A percentile compares a stretch with the other conserved stretches of the same genome.
Evolutionary conservation across 2,329 filamentous ascomycete species (phyloP).

Genomic region (Sphaerulina vaccinii): DNA sequence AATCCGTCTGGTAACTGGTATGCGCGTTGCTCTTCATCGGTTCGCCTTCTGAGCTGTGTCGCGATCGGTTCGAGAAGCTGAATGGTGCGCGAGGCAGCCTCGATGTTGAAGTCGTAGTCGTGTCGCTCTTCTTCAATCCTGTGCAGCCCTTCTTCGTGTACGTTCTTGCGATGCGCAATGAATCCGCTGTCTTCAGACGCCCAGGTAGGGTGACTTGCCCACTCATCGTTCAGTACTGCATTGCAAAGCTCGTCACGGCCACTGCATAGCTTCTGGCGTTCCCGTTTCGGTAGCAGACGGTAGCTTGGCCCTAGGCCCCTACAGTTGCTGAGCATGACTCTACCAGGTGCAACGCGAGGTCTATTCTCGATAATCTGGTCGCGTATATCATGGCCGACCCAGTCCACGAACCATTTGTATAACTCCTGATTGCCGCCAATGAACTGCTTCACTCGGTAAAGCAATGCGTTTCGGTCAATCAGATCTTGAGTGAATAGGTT

Average conservation of each 20-base stretch:
- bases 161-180: constrained; percentile 95
- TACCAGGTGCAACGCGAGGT: constrained; percentile 70
- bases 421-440: constrained; percentile 86
- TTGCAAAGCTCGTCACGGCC: constrained; percentile 93
- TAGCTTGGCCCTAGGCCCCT: constrained; percentile 95
- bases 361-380: constrained; percentile 78
- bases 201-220: constrained; percentile 98
- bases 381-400: constrained; percentile 73
- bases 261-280: constrained; percentile 86
- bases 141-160: constrained; percentile 89
- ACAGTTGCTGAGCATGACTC: constrained; percentile 93
- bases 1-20: constrained; percentile 82
- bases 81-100: constrained; percentile 90
- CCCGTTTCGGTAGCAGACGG: constrained; percentile 82
- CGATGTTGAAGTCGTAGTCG: constrained; percentile 98
- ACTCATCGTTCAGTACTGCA: constrained; percentile 91
- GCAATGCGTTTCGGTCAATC: constrained; percentile 79
- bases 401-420: constrained; percentile 82
- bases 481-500: constrained; percentile 93
- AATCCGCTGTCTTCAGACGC: constrained; percentile 97
- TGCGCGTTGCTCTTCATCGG: constrained; percentile 58
- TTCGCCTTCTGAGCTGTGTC: constrained; percentile 82
- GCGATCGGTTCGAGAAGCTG: constrained; percentile 93
- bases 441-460: constrained; percentile 79
- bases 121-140: constrained; percentile 97